Evolutionary conservation across 1,284 basidiomycete genomes (phyloP).

Genomic region (Microbotryum violaceum): DNA sequence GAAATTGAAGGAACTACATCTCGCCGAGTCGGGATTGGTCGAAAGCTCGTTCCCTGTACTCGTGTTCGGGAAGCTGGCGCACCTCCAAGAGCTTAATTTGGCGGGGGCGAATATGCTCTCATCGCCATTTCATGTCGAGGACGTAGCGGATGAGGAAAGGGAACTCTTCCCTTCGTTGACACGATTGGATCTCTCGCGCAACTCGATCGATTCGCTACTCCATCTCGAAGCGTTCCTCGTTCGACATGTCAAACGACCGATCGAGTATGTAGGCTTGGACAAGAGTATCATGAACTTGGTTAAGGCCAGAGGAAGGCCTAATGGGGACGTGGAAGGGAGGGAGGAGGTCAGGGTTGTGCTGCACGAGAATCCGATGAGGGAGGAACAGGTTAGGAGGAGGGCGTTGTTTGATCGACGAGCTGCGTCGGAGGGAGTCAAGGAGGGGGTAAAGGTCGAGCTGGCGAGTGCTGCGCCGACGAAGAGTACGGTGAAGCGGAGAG

Average conservation of each 20-base stretch:
- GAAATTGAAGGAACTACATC: constrained; percentile 7
- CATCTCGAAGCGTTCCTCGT: constrained; percentile 15
- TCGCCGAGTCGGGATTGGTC: constrained; percentile 8
- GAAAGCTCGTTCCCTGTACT: constrained; percentile 7
- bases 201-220: constrained; percentile 18
- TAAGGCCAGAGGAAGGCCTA: constrained; percentile 1
- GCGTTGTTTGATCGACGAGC: background rate
- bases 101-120: constrained; percentile 8
- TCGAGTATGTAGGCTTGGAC: constrained; percentile 13
- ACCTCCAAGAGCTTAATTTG: constrained; percentile 14
- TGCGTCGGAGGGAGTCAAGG: background rate
- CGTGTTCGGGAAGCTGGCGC: background rate
- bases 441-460: no score
- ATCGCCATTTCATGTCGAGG: background rate
- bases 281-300: constrained; percentile 17
- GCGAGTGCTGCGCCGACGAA: no score
- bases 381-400: constrained; percentile 15
- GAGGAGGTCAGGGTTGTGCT: background rate
- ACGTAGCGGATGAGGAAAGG: fast-evolving
- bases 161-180: constrained; percentile 11
- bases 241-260: constrained; percentile 3
- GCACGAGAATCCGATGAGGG: background rate
- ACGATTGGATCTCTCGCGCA: constrained; percentile 14
- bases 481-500: background rate
- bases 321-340: background rate